These are phyloP conservation scores for Brasenia schreberi DNA, from an alignment of 164 flowering plant species.

Conservation along the genomic window DNA sequence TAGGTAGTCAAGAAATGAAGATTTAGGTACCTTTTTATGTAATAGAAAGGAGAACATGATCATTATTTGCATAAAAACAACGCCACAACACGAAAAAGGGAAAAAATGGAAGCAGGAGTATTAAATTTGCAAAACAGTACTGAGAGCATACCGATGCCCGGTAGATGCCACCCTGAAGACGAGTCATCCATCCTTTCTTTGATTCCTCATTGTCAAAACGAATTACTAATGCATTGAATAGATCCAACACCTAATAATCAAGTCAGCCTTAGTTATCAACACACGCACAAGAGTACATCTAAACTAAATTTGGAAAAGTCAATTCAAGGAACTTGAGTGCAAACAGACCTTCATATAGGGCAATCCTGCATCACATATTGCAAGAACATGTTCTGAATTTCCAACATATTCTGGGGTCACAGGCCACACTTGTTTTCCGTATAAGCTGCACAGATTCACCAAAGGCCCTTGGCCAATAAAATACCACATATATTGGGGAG, in stretches of 20 bases:
- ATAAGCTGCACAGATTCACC: constrained; percentile 31
- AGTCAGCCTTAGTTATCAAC: too few relatives aligned
- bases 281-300: too few relatives aligned
- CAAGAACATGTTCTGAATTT: constrained; percentile 52
- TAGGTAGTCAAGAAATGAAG: too few relatives aligned
- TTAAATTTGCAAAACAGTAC: too few relatives aligned
- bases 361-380: constrained; percentile 47
- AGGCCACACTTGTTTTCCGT: constrained; percentile 63
- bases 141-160: constrained; percentile 60
- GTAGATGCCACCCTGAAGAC: constrained; percentile 77
- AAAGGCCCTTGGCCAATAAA: too few relatives aligned
- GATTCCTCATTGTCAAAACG: constrained; percentile 64
- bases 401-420: constrained; percentile 53
- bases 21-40: too few relatives aligned
- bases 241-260: constrained; percentile 58
- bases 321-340: constrained; percentile 1
- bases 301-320: neutral
- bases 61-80: too few relatives aligned
- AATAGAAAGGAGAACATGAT: too few relatives aligned
- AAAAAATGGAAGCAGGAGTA: too few relatives aligned
- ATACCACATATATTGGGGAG: too few relatives aligned
- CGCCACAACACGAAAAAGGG: too few relatives aligned
- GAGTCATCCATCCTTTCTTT: constrained; percentile 54
- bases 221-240: constrained; percentile 55
- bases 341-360: constrained; percentile 42